Evolutionary conservation across 2,329 filamentous ascomycete genomes (phyloP), one percentile per base, ranked within the genome.

Genomic region (Laburnicola sp.): DNA sequence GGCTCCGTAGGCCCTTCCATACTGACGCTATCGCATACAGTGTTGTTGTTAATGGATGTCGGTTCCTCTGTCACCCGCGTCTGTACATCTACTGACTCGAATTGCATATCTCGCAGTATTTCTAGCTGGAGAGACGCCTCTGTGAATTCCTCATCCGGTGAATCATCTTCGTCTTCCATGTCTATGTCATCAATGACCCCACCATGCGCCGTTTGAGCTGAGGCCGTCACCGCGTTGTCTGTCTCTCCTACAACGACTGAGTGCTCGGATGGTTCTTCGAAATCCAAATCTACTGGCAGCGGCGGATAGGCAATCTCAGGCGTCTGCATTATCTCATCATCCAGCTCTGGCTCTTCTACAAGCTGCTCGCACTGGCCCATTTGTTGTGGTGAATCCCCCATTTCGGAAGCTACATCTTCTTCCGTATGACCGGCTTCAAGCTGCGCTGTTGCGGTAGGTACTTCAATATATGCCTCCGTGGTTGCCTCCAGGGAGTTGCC

Each of bases 101-200:
- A n/a, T n/a, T 59, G 58, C 34, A 62, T 62, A 9, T 63, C 59
- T 34, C 51, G 59, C 41, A 63, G 60, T 4, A 72, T 63, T 28
- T 66, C 50, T 10, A 69, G 32, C 38, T 72, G 69, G 23, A 72
- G 37, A 2, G 65, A 66, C 11, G 64, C 67, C 50, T 71, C 68
- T 1, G 66, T 69, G 3, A 65, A 59, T 1, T 70, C 59, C 25
- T 65, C 62, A 2, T 64, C 57, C 5, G 48, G 39, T 3, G 39
- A 44, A 6, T 39, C 50, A 7, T 51, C 53, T 23, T 41, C 7
- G 23, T 35, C 21, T 11, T 38, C 36, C 8, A 23, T 32, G 3
- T 52, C 39, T 2, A 31, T 7, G 21, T 30, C 16, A 21, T 6
- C 43, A 5, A 16, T n/a, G n/a, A n/a, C 44, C 23, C 25, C 30